Evolutionary conservation across 495 filamentous ascomycete species (phyloP).

Genomic region (Podospora didyma): DNA sequence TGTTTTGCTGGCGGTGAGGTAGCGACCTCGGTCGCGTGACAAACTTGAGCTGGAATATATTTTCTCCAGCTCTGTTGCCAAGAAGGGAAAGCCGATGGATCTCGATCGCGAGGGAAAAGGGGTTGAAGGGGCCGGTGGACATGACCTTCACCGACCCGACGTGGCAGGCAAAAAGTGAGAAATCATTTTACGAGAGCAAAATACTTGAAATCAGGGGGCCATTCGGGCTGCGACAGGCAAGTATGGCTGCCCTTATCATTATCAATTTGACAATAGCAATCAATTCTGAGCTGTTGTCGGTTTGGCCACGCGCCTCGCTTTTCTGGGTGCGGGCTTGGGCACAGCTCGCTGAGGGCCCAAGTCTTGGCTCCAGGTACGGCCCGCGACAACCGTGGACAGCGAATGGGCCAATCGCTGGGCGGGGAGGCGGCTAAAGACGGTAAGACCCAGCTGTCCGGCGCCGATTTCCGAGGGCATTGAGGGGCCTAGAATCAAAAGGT

Average conservation of each 20-base stretch:
- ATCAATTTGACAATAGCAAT: slow-evolving; percentile 1
- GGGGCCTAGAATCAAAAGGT: too few relatives aligned
- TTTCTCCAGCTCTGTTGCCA: too few relatives aligned
- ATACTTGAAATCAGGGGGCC: background rate
- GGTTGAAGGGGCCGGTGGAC: background rate
- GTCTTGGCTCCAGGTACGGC: slow-evolving; percentile 18
- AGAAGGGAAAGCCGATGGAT: background rate
- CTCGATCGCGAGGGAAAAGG: background rate
- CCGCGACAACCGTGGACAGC: slow-evolving; percentile 16
- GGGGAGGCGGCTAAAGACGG: background rate
- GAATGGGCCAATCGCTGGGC: background rate
- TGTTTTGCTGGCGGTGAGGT: too few relatives aligned
- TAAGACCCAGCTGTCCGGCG: slow-evolving; percentile 15
- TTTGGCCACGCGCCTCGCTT: background rate
- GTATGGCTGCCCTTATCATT: slow-evolving; percentile 3
- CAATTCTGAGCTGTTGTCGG: background rate
- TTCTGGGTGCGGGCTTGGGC: slow-evolving; percentile 7
- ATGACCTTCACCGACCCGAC: too few relatives aligned
- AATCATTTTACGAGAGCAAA: slow-evolving; percentile 1
- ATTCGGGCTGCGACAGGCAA: slow-evolving; percentile 15
- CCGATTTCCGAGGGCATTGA: background rate
- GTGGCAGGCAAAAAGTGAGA: slow-evolving; percentile 17
- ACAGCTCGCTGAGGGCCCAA: slow-evolving; percentile 13
- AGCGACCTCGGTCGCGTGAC: too few relatives aligned
- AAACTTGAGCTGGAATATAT: too few relatives aligned